Evolutionary conservation across 2,329 filamentous ascomycete genomes (phyloP), one percentile per base, ranked within the genome.

Genomic region (Bipolaris zeicola): DNA sequence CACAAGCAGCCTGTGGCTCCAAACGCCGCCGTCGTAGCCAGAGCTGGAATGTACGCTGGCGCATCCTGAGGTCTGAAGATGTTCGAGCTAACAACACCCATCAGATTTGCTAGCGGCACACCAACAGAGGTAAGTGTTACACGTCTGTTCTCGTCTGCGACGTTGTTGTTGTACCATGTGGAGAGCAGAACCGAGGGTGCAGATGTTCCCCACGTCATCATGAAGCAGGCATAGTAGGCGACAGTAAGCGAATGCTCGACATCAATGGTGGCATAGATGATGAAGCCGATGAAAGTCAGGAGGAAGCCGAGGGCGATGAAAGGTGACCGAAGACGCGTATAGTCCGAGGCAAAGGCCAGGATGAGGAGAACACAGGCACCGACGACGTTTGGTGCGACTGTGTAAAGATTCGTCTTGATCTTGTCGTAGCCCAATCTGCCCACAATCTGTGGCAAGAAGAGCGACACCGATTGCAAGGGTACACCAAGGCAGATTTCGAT

Each of bases 151-250:
- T 93, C 90, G 66, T 93, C 84, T 1, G 89, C 89, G 53, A 92
- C 84, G 71, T 94, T 94, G 79, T 93, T 93, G 77, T 91, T 93
- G 77, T 92, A 92, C 87, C 87, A 89, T 54, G 85, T 80, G 63
- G 86, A 78, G 14, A 88, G 79, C 11, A 93, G 79, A 7, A 92
- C 89, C 0, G 86, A 89, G 0, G 90, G 89, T 0, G 89, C 89
- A 1, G 86, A 88, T 0, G 89, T 91, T 14, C 90, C 90, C 87
- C 89, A 92, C 10, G 87, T 89, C 88, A 92, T 91, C 87, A 92
- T 89, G 73, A 92, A 93, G 52, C 84, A 87, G 5, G 89, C 88
- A 62, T 87, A 92, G 68, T 92, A 92, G 0, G 89, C 89, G 1
- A 91, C 80, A 3, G 83, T 80, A n/a, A 89, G 72, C 37, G 89